A percentile compares a stretch with the other conserved stretches of the same genome.
Conservation (phyloP, 2,329 filamentous ascomycete species). For the Xenoacremonium recifei region DNA sequence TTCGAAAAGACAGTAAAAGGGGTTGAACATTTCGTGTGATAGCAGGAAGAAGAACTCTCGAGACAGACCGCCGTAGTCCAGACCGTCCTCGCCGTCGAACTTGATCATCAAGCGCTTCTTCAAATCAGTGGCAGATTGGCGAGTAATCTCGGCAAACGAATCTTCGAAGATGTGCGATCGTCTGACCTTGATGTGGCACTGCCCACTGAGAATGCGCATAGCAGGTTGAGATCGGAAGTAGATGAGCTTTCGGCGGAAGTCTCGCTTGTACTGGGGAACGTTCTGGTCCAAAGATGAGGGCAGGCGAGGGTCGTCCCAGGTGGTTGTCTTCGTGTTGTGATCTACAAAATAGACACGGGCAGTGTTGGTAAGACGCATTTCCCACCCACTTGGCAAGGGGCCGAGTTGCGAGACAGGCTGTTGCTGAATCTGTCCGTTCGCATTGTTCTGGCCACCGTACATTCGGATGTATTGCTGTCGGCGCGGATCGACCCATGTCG, state of each 20-base stretch:
- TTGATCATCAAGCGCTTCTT: conserved; percentile 99
- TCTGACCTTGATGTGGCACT: conserved; percentile 97
- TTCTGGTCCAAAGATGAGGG: conserved; percentile 97
- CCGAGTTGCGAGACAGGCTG: conserved; percentile 97
- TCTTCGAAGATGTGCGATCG: conserved; percentile 98
- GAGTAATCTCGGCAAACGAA: conserved; percentile 97
- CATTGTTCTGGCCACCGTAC: conserved; percentile 86
- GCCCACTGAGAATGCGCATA: conserved; percentile 89
- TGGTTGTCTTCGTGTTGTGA: conserved; percentile 99
- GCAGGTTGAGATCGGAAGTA: conserved; percentile 99
- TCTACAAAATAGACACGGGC: conserved; percentile 98
- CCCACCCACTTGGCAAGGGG: conserved; percentile 94
- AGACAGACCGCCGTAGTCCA: conserved; percentile 96
- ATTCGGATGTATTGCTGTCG: conserved; percentile 98
- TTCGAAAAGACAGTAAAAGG: conserved; percentile 98
- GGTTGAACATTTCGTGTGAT: conserved; percentile 99
- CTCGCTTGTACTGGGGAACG: conserved; percentile 98
- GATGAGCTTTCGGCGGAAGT: conserved; percentile 96
- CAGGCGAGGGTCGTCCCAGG: conserved; percentile 94
- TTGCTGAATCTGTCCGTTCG: conserved; percentile 87
- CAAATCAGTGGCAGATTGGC: conserved; percentile 89
- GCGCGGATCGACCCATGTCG: conserved; percentile 96
- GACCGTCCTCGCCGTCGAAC: conserved; percentile 95
- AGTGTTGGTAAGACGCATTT: conserved; percentile 98
- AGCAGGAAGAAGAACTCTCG: conserved; percentile 99